Evolutionary conservation across 148 eudicot species (phyloP), one percentile per base, ranked within the genome.

Genomic region (Oxyria digyna): DNA sequence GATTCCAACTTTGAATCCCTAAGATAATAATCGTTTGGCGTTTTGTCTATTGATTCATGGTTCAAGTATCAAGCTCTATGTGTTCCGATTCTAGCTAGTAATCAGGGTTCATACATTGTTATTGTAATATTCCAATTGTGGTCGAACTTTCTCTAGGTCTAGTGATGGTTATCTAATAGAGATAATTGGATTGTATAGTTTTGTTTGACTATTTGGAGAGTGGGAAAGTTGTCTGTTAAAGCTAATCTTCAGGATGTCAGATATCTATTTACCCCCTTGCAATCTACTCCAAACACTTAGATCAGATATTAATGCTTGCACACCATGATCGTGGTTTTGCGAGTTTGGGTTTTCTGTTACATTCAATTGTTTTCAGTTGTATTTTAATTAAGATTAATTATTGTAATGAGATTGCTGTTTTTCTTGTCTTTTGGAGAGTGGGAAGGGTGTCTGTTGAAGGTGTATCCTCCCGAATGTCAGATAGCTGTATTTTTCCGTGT

Each of bases 271-370:
- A n/a, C 63, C 64, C 70, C 33, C 1, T 46, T 2, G 70, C 3
- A 38, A 18, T 35, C 72, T 69, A 52, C 71, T 78, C 81, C 78
- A 52, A 27, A 73, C 3, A 81, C 23, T 11, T 24, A 69, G 70
- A 70, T 69, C 84, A 78, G 79, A 63, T 73, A 62, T 63, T 81
- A 81, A 81, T 81, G 77, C 81, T 81, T 81, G 84, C 70, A 18
- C 42, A 17, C 52, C 14, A 74, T 54, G 24, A 49, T 26, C 26
- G 35, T 72, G 72, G 78, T 37, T n/a, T 49, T 72, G 72, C 81
- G 72, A 81, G 84, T 81, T 81, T 81, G 84, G 84, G 81, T 77
- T 65, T 81, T 77, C 76, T 75, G 82, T 69, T 49, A 79, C 72
- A 76, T 70, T 42, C 6, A 23, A 14, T 40, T 68, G n/a, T 41